Evolutionary conservation across 2,329 filamentous ascomycete genomes (phyloP), one percentile per base, ranked within the genome.

Genomic region (Sclerotinia borealis): DNA sequence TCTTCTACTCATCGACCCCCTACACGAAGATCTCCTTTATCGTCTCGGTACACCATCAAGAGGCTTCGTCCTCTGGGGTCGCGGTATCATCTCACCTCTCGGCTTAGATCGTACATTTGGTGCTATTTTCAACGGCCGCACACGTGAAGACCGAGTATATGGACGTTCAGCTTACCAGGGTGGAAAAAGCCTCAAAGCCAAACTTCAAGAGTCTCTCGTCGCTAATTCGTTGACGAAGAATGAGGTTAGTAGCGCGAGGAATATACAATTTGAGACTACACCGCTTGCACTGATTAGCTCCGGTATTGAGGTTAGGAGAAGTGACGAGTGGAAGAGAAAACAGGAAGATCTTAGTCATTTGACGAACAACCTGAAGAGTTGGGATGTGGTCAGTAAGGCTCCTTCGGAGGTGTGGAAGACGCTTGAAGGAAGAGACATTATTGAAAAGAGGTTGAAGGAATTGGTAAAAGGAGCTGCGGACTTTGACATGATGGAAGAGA

Each of bases 161-260:
- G 95, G 95, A 15, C 83, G 85, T 50, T 85, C 87, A 6, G 86
- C 92, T 0, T 89, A 92, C 72, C 91, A 96, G 76, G 83, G 82
- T 29, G 91, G 90, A 66, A 96, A 93, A 75, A 88, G 85, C 74
- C 88, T 97, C 75, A 96, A 96, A 75, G 90, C 92, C 5, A 91
- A 93, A 76, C 81, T 99, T 63, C 95, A 99, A 77, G 95, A 99
- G 78, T 93, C 89, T 68, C 81, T 98, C 1, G 92, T 97, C 37
- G 93, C 93, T 0, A 84, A 87, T 68, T 91, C 90, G 0, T 85
- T 98, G 69, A 92, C 92, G 17, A 89, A 87, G 75, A 90, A 90
- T 39, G 95, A 99, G 72, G 86, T 96, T 22, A 79, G 83, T 50
- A 90, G 87, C 64, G 92, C 92, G 64, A 82, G 89, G 27, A 87